These are phyloP conservation scores for Debaryomyces udenii DNA, from an alignment of 1,139 yeast genomes.

Conservation along the genomic window DNA sequence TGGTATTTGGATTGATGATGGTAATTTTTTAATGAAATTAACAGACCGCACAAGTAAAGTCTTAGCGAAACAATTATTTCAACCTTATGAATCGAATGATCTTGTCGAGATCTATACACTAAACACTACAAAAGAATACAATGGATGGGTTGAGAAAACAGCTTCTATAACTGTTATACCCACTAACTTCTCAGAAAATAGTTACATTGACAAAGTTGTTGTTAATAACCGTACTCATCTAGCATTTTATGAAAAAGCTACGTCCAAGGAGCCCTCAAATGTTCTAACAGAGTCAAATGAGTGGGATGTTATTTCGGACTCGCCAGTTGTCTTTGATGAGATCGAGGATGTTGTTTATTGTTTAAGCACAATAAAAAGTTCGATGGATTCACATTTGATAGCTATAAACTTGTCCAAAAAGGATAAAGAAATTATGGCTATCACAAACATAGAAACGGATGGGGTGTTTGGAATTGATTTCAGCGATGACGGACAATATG, in stretches of 20 bases:
- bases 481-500: constrained; percentile 59
- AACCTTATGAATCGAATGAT: constrained; percentile 23
- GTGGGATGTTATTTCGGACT: constrained; percentile 70
- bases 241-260: constrained; percentile 61
- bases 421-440: constrained; percentile 15
- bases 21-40: constrained; percentile 60
- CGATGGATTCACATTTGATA: constrained; percentile 35
- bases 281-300: constrained; percentile 56
- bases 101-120: constrained; percentile 22
- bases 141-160: constrained; percentile 60
- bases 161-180: constrained; percentile 36
- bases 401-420: constrained; percentile 26
- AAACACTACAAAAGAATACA: constrained; percentile 46
- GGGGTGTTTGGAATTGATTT: constrained; percentile 42
- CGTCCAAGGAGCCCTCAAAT: constrained; percentile 44
- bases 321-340: constrained; percentile 57
- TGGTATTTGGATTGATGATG: constrained; percentile 65
- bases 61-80: constrained; percentile 58
- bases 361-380: constrained; percentile 52
- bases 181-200: constrained; percentile 40
- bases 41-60: constrained; percentile 72
- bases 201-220: constrained; percentile 78
- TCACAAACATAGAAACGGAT: constrained; percentile 27
- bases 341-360: constrained; percentile 61
- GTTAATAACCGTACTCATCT: constrained; percentile 65